A percentile compares a stretch with the other conserved stretches of the same genome.
These are phyloP conservation scores for Mycena belliarum DNA, from an alignment of 768 basidiomycete genomes.

Conservation along the genomic window DNA sequence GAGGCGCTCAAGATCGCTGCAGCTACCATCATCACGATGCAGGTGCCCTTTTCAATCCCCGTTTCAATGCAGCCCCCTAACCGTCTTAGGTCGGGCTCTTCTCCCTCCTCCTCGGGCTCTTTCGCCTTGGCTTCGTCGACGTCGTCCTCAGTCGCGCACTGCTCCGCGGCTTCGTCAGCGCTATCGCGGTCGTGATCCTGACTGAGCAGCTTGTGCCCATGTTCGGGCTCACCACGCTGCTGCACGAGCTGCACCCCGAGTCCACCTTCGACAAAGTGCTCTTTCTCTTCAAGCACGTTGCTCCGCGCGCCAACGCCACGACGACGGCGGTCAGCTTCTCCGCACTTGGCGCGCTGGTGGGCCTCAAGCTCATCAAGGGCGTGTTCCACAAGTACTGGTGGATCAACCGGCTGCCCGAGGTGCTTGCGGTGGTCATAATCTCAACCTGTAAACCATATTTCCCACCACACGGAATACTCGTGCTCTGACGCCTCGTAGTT, in stretches of 20 bases:
- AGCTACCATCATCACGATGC: no score
- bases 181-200: constrained; percentile 82
- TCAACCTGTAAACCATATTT: no score
- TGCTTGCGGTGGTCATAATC: constrained; percentile 73
- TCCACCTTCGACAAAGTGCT: no score
- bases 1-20: no score
- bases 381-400: constrained; percentile 61
- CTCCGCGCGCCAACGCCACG: no score
- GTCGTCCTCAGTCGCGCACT: constrained; percentile 90
- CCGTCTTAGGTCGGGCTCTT: constrained; percentile 76
- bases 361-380: constrained; percentile 57
- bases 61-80: no score
- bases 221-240: constrained; percentile 71
- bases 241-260: constrained; percentile 56
- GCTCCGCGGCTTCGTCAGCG: constrained; percentile 84
- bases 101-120: constrained; percentile 81
- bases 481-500: constrained; percentile 59
- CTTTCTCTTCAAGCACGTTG: no score
- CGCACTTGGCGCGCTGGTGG: constrained; percentile 67
- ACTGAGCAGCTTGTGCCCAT: constrained; percentile 88
- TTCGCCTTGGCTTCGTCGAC: constrained; percentile 90
- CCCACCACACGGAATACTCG: no score
- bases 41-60: no score
- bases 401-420: constrained; percentile 86
- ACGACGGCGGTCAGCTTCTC: background rate